A percentile compares a stretch with the other conserved stretches of the same genome.
Evolutionary conservation across 805 yeast species (phyloP).

Genomic region (Monosporozyma aquatica): DNA sequence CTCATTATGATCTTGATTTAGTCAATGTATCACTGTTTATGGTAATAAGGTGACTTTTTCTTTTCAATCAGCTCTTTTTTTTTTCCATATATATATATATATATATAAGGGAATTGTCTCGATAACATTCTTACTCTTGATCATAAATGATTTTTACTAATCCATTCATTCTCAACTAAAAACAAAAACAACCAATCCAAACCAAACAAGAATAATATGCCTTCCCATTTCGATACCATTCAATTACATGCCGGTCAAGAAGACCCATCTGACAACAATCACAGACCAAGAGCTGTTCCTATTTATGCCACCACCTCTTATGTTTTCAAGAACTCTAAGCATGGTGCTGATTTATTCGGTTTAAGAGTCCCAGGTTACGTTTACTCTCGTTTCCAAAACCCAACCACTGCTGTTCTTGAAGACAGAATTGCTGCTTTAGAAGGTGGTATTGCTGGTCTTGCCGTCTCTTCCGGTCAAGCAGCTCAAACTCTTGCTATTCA

Average conservation of each 20-base stretch:
- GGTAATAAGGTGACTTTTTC: too few species aligned
- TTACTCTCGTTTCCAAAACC: constrained; percentile 86
- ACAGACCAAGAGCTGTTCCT: constrained; percentile 82
- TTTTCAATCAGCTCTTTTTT: too few species aligned
- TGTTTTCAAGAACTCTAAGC: constrained; percentile 78
- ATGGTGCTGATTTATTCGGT: constrained; percentile 87
- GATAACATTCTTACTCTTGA: too few species aligned
- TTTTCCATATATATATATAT: too few species aligned
- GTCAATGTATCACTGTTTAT: too few species aligned
- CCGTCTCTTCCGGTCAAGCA: constrained; percentile 92
- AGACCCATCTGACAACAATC: constrained; percentile 48
- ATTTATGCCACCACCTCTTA: constrained; percentile 88
- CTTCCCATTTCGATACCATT: constrained; percentile 75
- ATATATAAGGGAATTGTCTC: too few species aligned
- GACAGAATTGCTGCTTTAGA: constrained; percentile 88
- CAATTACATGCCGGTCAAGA: constrained; percentile 95
- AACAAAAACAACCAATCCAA: not conserved
- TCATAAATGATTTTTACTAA: too few species aligned
- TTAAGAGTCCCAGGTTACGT: constrained; percentile 76
- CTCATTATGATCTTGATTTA: too few species aligned
- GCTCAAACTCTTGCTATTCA: constrained; percentile 83
- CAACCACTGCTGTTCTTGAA: constrained; percentile 87
- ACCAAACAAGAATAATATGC: constrained; percentile 24
- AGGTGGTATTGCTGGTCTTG: constrained; percentile 84
- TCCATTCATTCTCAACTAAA: not conserved